Conservation (phyloP, 352 stramenopile genomes). For the Phytopythium oedochilum region DNA sequence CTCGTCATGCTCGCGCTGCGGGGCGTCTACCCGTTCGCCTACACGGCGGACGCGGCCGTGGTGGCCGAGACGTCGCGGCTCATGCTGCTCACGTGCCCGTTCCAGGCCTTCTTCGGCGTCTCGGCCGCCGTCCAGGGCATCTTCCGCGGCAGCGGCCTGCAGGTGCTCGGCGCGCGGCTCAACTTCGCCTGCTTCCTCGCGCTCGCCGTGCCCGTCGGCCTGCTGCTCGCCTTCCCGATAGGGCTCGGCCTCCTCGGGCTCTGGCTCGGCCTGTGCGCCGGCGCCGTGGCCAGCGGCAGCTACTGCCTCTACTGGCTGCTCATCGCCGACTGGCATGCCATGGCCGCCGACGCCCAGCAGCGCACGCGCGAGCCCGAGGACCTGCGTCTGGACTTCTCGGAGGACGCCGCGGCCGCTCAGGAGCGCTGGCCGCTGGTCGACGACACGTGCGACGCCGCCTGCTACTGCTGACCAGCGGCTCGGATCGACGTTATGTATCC, state of each 20-base stretch:
- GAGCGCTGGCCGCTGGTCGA: neutral
- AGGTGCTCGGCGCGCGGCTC: slow-evolving; percentile 72
- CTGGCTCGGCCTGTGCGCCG: slow-evolving; percentile 73
- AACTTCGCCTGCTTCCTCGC: slow-evolving; percentile 87
- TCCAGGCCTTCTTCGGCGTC: slow-evolving; percentile 83
- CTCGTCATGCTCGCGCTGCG: slow-evolving; percentile 55
- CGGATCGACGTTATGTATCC: too few species aligned
- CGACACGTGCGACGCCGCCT: neutral
- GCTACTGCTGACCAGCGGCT: neutral
- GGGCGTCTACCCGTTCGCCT: slow-evolving; percentile 50
- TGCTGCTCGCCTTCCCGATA: slow-evolving; percentile 65
- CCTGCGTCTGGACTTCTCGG: neutral
- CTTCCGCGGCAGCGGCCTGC: slow-evolving; percentile 73
- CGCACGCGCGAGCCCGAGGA: slow-evolving; percentile 38
- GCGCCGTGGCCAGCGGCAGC: slow-evolving; percentile 55
- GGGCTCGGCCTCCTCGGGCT: slow-evolving; percentile 65
- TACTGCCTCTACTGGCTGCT: slow-evolving; percentile 73
- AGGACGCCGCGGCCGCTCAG: neutral
- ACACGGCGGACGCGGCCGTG: slow-evolving; percentile 52
- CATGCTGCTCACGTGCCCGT: slow-evolving; percentile 61
- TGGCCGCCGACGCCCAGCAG: slow-evolving; percentile 58
- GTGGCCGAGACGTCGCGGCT: slow-evolving; percentile 50
- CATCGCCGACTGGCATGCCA: slow-evolving; percentile 61
- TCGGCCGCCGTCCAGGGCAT: slow-evolving; percentile 69
- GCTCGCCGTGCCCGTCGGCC: slow-evolving; percentile 72